Evolutionary conservation across 2,329 filamentous ascomycete genomes (phyloP).

Genomic region (Berkeleyomyces basicola): DNA sequence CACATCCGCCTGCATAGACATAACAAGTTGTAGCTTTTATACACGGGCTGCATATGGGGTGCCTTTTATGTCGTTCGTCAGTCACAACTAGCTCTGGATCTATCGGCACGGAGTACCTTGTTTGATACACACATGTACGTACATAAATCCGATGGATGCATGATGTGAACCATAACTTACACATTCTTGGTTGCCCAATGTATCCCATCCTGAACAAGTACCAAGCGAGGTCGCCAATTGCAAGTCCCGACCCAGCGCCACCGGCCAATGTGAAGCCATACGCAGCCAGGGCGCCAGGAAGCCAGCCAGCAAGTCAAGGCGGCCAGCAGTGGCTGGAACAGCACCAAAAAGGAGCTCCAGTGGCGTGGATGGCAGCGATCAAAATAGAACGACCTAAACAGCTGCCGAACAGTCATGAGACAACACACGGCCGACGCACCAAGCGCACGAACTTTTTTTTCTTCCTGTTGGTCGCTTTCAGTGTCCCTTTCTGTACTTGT

Average conservation of each 20-base stretch:
- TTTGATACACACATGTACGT: neutral
- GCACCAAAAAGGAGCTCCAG: neutral
- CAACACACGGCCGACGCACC: neutral
- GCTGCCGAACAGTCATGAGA: neutral
- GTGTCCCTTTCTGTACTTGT: neutral
- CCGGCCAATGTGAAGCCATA: too few relatives aligned
- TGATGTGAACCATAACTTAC: neutral
- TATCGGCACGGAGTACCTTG: neutral
- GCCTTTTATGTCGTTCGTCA: neutral
- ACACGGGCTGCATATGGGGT: neutral
- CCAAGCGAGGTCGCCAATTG: neutral
- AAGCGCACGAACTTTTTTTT: neutral
- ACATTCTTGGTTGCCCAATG: neutral
- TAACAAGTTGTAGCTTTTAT: neutral
- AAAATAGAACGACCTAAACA: slow-evolving; percentile 7
- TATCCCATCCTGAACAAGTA: neutral
- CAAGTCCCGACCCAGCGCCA: neutral
- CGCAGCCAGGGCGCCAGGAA: too few relatives aligned
- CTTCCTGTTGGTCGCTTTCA: neutral
- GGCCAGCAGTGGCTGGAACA: neutral
- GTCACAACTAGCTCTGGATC: too few relatives aligned
- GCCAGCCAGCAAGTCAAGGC: neutral
- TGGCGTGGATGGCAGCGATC: slow-evolving; percentile 10
- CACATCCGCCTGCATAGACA: neutral
- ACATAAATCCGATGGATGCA: neutral